Base-by-base conservation (phyloP, 2,329 filamentous ascomycete species). In the Aureobasidium sp. region DNA sequence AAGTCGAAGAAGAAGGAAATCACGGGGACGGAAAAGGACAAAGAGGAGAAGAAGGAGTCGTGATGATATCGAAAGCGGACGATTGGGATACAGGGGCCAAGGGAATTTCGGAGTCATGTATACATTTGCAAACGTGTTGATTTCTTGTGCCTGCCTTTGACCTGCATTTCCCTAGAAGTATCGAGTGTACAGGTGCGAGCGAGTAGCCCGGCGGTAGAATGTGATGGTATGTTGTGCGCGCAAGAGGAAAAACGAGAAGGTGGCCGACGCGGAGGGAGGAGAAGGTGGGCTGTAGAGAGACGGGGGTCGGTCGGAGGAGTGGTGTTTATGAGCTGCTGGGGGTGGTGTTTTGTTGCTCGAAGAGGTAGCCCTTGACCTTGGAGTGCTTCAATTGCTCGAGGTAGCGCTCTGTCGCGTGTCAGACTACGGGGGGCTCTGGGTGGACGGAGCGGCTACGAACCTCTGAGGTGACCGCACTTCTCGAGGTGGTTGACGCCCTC, bases 401-500 rank as follows among this genome's bases (percentile, higher is more conserved):
- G 73, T 93, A 94, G 72, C 87, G 85, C 75, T 91, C 89, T 92
- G 52, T 22, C 44, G n/a, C 31, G 52, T 20, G 52, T 56, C 52
- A 56, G 52, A 52, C 56, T 25, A 25, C 22, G 22, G 22, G 22
- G 22, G 22, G 22, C 22, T 25, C 22, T 25, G 22, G 22, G 22
- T 25, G 22, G 22, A 25, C 22, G 22, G 22, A 25, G 22, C 22
- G 22, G 22, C 22, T 25, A 79, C 87, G 81, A 75, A 94, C 90
- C 89, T 88, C 90, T 82, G 76, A 93, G 75, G 70, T 83, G 80
- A 67, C 89, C 89, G 76, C 90, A 94, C 79, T 93, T 94, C 82
- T 93, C 90, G 74, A 94, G 77, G 75, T 94, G 90, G 76, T 94
- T 94, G 67, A 92, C 88, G 62, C 90, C 90, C 77, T 94, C 88